These are phyloP conservation scores for Blastomyces parvus DNA, from an alignment of 2,329 filamentous ascomycete genomes.

Conservation along the genomic window DNA sequence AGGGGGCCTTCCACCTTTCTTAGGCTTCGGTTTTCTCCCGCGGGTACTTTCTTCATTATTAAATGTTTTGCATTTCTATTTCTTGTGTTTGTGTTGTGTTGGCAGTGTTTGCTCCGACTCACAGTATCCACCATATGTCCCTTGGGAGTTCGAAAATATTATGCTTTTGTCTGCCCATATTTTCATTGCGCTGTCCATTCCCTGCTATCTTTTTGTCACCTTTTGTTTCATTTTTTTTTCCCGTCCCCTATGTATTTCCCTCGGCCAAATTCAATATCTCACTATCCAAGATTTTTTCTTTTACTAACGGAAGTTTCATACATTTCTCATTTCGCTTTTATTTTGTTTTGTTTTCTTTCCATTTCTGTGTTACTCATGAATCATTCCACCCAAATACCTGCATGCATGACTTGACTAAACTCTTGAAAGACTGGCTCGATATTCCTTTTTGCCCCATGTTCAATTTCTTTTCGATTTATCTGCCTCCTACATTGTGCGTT, in stretches of 20 bases:
- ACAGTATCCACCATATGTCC: too few relatives aligned
- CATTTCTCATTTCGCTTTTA: not conserved
- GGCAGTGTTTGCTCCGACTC: not conserved
- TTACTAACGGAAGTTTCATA: not conserved
- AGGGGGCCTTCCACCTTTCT: conserved; percentile 94
- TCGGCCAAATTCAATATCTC: not conserved
- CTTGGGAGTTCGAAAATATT: too few relatives aligned
- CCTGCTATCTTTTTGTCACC: not conserved
- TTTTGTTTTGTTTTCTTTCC: not conserved
- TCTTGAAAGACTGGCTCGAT: conserved; percentile 2
- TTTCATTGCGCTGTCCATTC: too few relatives aligned
- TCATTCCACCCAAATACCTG: not conserved
- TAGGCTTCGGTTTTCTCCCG: conserved; percentile 33
- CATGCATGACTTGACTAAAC: not conserved
- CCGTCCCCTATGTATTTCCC: not conserved
- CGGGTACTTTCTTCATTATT: not conserved
- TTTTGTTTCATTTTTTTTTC: not conserved
- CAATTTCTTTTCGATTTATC: not conserved
- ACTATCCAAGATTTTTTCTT: not conserved
- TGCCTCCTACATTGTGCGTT: not conserved
- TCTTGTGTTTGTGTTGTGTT: not conserved
- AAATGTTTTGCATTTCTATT: not conserved
- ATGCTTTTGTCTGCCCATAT: too few relatives aligned
- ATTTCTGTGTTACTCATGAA: not conserved
- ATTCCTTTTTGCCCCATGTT: not conserved